phyloP scores from a whole-genome alignment of 176 grass and related monocot genomes.

The Bonia amplexicaulis region DNA sequence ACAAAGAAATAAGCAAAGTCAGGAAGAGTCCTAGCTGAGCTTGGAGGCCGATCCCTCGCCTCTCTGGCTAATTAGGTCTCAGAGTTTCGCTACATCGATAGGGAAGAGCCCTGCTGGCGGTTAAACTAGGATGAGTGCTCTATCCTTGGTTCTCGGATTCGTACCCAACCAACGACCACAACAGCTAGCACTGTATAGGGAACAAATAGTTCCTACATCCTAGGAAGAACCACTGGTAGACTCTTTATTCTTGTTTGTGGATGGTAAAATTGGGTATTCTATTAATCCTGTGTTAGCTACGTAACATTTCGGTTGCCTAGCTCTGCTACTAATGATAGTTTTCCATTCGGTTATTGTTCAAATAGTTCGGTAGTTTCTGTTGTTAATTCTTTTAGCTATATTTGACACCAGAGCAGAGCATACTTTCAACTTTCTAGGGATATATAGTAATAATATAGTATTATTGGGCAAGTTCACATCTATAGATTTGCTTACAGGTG shows the following conservation, averaged over 20 bases:
- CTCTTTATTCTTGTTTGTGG: background rate
- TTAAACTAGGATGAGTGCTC: too few relatives aligned
- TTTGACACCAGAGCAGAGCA: background rate
- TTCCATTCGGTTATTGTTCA: background rate
- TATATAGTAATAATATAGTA: background rate
- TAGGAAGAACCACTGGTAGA: background rate
- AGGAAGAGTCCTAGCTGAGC: too few relatives aligned
- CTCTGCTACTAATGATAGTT: background rate
- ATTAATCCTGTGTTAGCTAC: background rate
- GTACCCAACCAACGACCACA: too few relatives aligned
- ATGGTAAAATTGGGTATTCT: background rate
- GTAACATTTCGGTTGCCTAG: background rate
- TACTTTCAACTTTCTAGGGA: background rate
- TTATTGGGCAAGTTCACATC: conserved; percentile 4
- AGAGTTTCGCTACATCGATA: too few relatives aligned
- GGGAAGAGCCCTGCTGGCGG: too few relatives aligned
- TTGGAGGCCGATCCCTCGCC: too few relatives aligned
- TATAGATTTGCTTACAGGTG: conserved; percentile 53
- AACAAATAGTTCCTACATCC: background rate
- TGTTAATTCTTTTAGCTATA: background rate
- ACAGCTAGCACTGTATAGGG: background rate
- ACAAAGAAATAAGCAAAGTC: too few relatives aligned
- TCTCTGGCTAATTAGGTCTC: too few relatives aligned
- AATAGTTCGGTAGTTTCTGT: background rate
- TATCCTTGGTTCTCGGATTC: too few relatives aligned